Base-by-base conservation (phyloP, 2,329 filamentous ascomycete species). In the Fusarium tjaetaba region DNA sequence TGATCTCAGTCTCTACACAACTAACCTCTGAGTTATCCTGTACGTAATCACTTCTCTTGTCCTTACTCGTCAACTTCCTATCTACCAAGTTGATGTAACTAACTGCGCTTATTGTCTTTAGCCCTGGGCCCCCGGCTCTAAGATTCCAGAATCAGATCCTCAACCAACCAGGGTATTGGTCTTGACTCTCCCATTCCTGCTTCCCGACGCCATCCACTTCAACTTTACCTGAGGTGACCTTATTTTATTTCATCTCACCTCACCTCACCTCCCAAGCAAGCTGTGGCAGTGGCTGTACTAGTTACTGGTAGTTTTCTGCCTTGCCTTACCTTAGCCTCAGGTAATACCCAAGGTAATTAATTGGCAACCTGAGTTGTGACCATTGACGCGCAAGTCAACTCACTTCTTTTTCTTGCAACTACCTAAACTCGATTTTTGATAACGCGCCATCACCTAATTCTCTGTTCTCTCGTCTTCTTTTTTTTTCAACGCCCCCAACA, bases 61-160 rank as follows among this genome's bases (percentile, higher is more conserved):
- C 30, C 34, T 41, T 55, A 38, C 41, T 39, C 32, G 56, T 49
- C 52, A 49, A 53, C 28, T 46, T 46, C 52, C 41, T 71, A 63
- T 71, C 61, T 75, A 58, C 71, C 71, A 67, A 73, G 61, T 73
- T 73, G 62, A 30, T 30, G 9, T 39, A 48, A 48, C 45, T 48
- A 55, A 74, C 42, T 68, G 73, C 70, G 74, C 74, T 77, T 76
- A 55, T 76, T 75, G 65, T 60, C 64, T 76, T 74, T 74, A 76
- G 73, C 70, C 75, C 71, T 76, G 62, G 51, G 55, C 34, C 62
- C 61, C 74, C 56, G 70, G 62, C 65, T 74, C 57, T 72, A 74
- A 77, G 76, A 77, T 77, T 78, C 76, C 76, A 76, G 73, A 77
- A 69, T 74, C 71, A 74, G 69, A 78, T 78, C 56, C 65, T 78